Conservation (phyloP, 495 filamentous ascomycete species). For the Tuber microsphaerosporum region DNA sequence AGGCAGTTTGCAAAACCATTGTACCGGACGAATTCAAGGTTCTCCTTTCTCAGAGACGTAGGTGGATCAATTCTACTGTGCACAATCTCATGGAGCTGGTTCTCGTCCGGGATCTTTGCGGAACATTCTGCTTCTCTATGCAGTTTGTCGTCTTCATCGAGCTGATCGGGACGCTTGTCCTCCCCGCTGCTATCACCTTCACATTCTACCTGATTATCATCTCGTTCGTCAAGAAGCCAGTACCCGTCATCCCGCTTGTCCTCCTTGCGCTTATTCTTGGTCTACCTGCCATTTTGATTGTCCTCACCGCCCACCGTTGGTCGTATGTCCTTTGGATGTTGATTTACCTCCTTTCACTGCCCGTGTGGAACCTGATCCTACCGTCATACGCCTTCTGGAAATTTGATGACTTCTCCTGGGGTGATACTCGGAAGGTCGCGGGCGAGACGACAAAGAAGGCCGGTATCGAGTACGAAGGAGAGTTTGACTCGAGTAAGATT, state of each 20-base stretch:
- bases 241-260: slow-evolving; percentile 87
- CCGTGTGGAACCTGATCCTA: slow-evolving; percentile 96
- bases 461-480: slow-evolving; percentile 80
- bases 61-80: slow-evolving; percentile 99
- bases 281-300: slow-evolving; percentile 84
- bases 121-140: slow-evolving; percentile 99
- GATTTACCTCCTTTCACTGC: slow-evolving; percentile 87
- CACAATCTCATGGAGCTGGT: slow-evolving; percentile 98
- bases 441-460: slow-evolving; percentile 79
- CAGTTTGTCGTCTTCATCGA: slow-evolving; percentile 98
- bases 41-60: slow-evolving; percentile 81
- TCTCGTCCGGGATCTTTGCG: slow-evolving; percentile 90
- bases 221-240: slow-evolving; percentile 71
- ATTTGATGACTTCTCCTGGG: slow-evolving; percentile 99
- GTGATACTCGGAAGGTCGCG: slow-evolving; percentile 91
- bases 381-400: slow-evolving; percentile 98
- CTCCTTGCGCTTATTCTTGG: slow-evolving; percentile 89
- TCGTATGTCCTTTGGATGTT: slow-evolving; percentile 96
- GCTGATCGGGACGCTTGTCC: slow-evolving; percentile 83
- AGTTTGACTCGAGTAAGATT: slow-evolving; percentile 96
- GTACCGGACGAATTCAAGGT: slow-evolving; percentile 91
- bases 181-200: slow-evolving; percentile 93
- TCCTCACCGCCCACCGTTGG: slow-evolving; percentile 89
- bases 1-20: slow-evolving; percentile 96
- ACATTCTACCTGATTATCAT: slow-evolving; percentile 93